These are phyloP conservation scores for Entonaema liquescens DNA, from an alignment of 495 filamentous ascomycete species.

Conservation along the genomic window DNA sequence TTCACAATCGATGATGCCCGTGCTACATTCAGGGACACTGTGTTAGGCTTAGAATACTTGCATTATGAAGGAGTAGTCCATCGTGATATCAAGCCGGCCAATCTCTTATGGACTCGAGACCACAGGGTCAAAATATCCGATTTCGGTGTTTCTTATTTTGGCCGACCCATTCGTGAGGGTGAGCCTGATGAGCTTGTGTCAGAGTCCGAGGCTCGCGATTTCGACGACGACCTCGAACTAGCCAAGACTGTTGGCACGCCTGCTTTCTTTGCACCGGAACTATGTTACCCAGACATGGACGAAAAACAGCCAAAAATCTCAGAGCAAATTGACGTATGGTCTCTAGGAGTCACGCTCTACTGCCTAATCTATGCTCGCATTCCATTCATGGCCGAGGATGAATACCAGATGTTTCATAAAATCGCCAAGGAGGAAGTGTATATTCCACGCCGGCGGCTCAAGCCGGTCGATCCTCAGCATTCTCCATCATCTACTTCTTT, in stretches of 20 bases:
- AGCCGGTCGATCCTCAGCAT: constrained; percentile 72
- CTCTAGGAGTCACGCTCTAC: constrained; percentile 93
- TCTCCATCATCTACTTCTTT: constrained; percentile 57
- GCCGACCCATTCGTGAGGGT: constrained; percentile 78
- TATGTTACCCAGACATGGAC: constrained; percentile 82
- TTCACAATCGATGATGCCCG: constrained; percentile 88
- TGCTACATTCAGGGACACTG: constrained; percentile 88
- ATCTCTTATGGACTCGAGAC: constrained; percentile 85
- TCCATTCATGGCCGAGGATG: constrained; percentile 89
- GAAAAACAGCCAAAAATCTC: constrained; percentile 61
- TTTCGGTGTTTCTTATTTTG: constrained; percentile 97
- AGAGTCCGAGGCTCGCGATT: constrained; percentile 82
- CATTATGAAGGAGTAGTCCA: constrained; percentile 98
- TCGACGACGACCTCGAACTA: constrained; percentile 90
- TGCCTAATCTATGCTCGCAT: constrained; percentile 93
- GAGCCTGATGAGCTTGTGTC: constrained; percentile 80
- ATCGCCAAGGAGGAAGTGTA: constrained; percentile 92
- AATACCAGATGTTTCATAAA: constrained; percentile 86
- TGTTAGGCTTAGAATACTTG: constrained; percentile 92
- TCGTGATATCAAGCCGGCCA: constrained; percentile 99
- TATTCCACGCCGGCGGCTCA: constrained; percentile 81
- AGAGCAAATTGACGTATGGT: constrained; percentile 93
- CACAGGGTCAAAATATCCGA: constrained; percentile 98
- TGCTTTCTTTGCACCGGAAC: constrained; percentile 96
- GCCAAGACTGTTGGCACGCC: constrained; percentile 98